Evolutionary conservation across 2,329 filamentous ascomycete genomes (phyloP).

Genomic region (Diplodia seriata): DNA sequence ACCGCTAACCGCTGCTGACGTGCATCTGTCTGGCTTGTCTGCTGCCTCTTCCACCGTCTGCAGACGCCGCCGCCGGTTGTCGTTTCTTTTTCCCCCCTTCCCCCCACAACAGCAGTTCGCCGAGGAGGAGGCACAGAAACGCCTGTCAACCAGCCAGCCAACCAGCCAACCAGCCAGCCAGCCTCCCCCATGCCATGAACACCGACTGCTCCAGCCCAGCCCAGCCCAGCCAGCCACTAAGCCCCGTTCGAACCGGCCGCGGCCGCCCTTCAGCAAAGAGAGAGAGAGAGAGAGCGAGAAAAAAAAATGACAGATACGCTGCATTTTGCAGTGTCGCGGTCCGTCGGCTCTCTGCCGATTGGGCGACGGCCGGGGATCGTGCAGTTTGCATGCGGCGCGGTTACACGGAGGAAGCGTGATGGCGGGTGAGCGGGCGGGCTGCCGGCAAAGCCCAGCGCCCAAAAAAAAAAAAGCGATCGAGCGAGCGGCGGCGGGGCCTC

Average conservation of each 20-base stretch:
- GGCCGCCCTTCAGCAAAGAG: not conserved
- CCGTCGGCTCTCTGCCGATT: conserved; percentile 21
- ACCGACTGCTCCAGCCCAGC: too few species aligned
- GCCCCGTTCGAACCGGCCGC: not conserved
- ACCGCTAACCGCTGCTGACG: not conserved
- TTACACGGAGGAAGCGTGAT: conserved; percentile 10
- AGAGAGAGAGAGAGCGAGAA: too few species aligned
- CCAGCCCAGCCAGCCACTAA: not conserved
- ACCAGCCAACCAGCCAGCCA: too few species aligned
- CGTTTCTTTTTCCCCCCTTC: too few species aligned
- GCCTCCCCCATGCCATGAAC: not conserved
- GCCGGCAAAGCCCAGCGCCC: not conserved
- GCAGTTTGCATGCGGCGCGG: conserved; percentile 18
- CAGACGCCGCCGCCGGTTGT: too few species aligned
- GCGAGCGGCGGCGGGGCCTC: too few species aligned
- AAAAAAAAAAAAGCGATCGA: too few species aligned
- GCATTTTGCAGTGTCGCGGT: not conserved
- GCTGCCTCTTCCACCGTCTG: too few species aligned
- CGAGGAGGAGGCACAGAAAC: not conserved
- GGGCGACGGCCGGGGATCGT: conserved; percentile 6
- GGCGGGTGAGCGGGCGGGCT: not conserved
- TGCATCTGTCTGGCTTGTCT: not conserved
- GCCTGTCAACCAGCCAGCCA: not conserved
- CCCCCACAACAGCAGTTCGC: too few species aligned
- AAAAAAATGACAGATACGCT: conserved; percentile 26